Evolutionary conservation across 768 basidiomycete species (phyloP).

Genomic region (Leccinum olivaceopallidum): DNA sequence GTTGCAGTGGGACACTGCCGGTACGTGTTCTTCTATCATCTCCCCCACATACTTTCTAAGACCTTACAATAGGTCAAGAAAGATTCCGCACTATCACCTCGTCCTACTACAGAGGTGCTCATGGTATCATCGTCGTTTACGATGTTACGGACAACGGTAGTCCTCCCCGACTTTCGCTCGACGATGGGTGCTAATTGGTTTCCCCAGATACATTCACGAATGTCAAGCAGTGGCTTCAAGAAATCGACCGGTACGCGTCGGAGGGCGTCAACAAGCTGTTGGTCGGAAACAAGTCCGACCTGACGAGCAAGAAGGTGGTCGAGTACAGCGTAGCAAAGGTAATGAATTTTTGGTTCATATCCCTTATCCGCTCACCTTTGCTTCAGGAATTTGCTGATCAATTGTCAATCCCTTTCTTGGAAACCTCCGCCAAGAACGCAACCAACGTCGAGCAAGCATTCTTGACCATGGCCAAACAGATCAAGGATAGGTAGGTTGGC

Average conservation of each 20-base stretch:
- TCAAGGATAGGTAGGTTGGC: slow-evolving; percentile 75
- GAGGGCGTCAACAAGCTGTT: slow-evolving; percentile 99
- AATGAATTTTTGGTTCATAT: slow-evolving; percentile 7
- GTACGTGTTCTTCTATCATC: slow-evolving; percentile 38
- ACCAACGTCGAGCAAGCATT: slow-evolving; percentile 99
- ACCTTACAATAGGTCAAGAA: slow-evolving; percentile 72
- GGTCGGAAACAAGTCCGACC: slow-evolving; percentile 98
- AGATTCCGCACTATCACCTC: slow-evolving; percentile 99
- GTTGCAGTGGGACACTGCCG: slow-evolving; percentile 92
- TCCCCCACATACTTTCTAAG: slow-evolving; percentile 2
- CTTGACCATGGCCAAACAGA: slow-evolving; percentile 97
- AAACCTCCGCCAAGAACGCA: slow-evolving; percentile 99
- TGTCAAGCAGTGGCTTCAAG: slow-evolving; percentile 93
- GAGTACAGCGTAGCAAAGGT: slow-evolving; percentile 89
- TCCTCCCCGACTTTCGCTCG: not conserved
- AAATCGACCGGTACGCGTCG: slow-evolving; percentile 94
- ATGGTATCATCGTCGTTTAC: slow-evolving; percentile 99
- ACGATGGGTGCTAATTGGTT: slow-evolving; percentile 9
- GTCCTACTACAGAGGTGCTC: slow-evolving; percentile 98
- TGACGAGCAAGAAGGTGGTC: slow-evolving; percentile 95
- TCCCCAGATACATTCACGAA: slow-evolving; percentile 85
- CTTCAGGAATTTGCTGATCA: slow-evolving; percentile 92
- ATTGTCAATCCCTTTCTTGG: slow-evolving; percentile 90
- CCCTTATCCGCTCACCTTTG: slow-evolving; percentile 8
- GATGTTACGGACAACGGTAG: slow-evolving; percentile 94